phyloP scores from a whole-genome alignment of 202 grass and related monocot genomes.

The Hordeum pubiflorum region DNA sequence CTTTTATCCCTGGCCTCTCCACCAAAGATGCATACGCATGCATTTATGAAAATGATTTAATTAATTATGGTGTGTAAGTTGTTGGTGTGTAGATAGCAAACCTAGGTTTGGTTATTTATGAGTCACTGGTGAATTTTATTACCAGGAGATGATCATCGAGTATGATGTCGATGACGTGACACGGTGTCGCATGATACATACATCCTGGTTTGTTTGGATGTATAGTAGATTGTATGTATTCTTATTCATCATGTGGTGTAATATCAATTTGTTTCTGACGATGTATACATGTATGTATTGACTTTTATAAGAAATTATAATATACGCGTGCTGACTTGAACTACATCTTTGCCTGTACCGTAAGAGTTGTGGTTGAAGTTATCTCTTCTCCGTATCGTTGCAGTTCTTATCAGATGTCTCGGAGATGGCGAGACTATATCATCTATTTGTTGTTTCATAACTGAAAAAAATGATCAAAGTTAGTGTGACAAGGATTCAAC shows the following conservation, averaged over 20 bases:
- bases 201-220: constrained; percentile 33
- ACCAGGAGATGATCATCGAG: background rate
- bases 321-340: background rate
- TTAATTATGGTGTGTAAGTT: background rate
- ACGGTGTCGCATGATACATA: background rate
- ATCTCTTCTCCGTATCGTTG: background rate
- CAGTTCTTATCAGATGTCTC: background rate
- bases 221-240: background rate
- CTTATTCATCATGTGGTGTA: background rate
- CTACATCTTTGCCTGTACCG: no score
- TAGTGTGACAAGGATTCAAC: background rate
- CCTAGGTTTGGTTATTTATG: background rate
- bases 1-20: background rate
- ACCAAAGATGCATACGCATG: background rate
- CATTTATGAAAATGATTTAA: background rate
- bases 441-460: background rate
- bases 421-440: background rate
- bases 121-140: constrained; percentile 18
- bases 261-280: background rate
- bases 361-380: background rate
- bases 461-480: background rate
- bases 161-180: constrained; percentile 21
- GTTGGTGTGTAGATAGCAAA: constrained; percentile 2
- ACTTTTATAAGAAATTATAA: background rate
- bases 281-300: background rate